Evolutionary conservation across 2,329 filamentous ascomycete genomes (phyloP).

Genomic region (Penicillium concentricum): DNA sequence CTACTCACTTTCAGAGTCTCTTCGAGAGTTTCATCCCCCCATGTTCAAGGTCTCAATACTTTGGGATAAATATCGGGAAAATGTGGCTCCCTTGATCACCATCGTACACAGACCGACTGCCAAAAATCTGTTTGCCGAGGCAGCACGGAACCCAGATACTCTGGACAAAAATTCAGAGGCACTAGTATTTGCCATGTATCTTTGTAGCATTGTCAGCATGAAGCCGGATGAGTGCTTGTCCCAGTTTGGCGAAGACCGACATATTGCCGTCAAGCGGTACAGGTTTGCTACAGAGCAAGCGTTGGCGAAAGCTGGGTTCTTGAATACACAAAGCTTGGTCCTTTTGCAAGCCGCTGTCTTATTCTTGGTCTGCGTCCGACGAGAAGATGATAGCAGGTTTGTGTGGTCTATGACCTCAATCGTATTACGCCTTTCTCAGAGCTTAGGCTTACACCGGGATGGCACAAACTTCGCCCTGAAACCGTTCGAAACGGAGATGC

Average conservation of each 20-base stretch:
- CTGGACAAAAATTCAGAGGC: slow-evolving; percentile 56
- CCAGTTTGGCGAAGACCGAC: slow-evolving; percentile 54
- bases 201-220: slow-evolving; percentile 51
- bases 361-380: slow-evolving; percentile 55
- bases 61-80: slow-evolving; percentile 61
- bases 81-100: slow-evolving; percentile 62
- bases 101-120: slow-evolving; percentile 58
- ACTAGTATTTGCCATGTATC: slow-evolving; percentile 63
- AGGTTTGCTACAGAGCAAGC: slow-evolving; percentile 64
- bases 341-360: slow-evolving; percentile 63
- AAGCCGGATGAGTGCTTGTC: slow-evolving; percentile 42
- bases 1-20: slow-evolving; percentile 56
- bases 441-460: slow-evolving; percentile 53
- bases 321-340: slow-evolving; percentile 61
- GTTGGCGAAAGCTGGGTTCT: slow-evolving; percentile 60
- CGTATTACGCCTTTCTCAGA: slow-evolving; percentile 44
- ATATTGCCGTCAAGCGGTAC: slow-evolving; percentile 53
- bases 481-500: slow-evolving; percentile 54
- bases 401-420: slow-evolving; percentile 46
- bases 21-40: slow-evolving; percentile 57
- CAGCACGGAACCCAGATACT: slow-evolving; percentile 50
- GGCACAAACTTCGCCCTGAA: slow-evolving; percentile 48
- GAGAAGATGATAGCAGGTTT: slow-evolving; percentile 43
- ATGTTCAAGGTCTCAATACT: slow-evolving; percentile 51
- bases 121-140: slow-evolving; percentile 52